Evolutionary conservation across 805 yeast species (phyloP).

Genomic region (Metschnikowia hibisci): DNA sequence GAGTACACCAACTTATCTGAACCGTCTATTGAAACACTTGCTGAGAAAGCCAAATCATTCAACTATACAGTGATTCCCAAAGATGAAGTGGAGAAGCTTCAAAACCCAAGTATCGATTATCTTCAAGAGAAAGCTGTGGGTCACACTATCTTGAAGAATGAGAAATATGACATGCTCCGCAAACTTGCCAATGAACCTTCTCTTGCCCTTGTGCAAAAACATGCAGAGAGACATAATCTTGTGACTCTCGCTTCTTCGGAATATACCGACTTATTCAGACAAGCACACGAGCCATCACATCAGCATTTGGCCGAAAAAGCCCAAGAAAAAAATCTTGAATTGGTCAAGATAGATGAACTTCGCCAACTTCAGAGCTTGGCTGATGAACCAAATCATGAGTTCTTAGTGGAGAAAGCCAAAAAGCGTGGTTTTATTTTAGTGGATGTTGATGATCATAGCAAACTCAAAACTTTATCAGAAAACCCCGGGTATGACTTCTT

Average conservation of each 20-base stretch:
- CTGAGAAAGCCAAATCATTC: slow-evolving; percentile 3
- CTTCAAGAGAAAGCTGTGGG: slow-evolving; percentile 18
- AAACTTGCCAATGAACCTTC: slow-evolving; percentile 18
- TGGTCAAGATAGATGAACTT: slow-evolving; percentile 10
- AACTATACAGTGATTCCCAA: slow-evolving; percentile 5
- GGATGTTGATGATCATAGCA: slow-evolving; percentile 4
- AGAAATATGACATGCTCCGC: slow-evolving; percentile 16
- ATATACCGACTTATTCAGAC: slow-evolving; percentile 27
- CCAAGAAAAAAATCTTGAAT: slow-evolving; percentile 5
- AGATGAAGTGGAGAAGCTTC: slow-evolving; percentile 4
- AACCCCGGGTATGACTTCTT: slow-evolving; percentile 4
- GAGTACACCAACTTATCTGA: slow-evolving; percentile 10
- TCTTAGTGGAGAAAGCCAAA: slow-evolving; percentile 8
- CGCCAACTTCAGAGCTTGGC: slow-evolving; percentile 1
- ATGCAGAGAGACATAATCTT: slow-evolving; percentile 31
- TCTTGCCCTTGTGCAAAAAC: slow-evolving; percentile 30
- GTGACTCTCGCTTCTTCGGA: slow-evolving; percentile 31
- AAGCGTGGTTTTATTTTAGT: slow-evolving; percentile 4
- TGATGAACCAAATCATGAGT: slow-evolving; percentile 7
- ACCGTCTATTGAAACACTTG: slow-evolving; percentile 8
- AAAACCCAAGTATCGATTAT: slow-evolving; percentile 16
- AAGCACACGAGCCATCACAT: slow-evolving; percentile 30
- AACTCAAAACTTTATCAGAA: slow-evolving; percentile 5
- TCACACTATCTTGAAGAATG: slow-evolving; percentile 15
- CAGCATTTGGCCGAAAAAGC: slow-evolving; percentile 19